These are phyloP conservation scores for Aquanectria penicillioides DNA, from an alignment of 2,329 filamentous ascomycete species.

Conservation along the genomic window DNA sequence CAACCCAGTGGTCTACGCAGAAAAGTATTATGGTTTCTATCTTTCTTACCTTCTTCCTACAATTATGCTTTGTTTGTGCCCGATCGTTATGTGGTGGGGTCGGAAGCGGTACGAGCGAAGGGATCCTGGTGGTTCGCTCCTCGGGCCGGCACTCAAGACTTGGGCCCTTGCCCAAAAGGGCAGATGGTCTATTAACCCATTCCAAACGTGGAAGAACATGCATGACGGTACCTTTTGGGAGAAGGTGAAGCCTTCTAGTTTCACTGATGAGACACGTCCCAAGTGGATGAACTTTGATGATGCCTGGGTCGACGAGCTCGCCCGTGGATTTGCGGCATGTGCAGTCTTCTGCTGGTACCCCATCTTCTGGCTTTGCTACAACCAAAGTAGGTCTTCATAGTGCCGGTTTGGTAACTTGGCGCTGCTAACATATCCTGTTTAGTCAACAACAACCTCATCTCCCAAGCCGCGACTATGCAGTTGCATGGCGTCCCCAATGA, in stretches of 20 bases:
- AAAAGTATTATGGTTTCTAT: conserved; percentile 81
- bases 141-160: conserved; percentile 70
- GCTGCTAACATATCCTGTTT: conserved; percentile 35
- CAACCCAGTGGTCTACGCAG: conserved; percentile 71
- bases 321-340: conserved; percentile 74
- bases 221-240: conserved; percentile 72
- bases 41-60: conserved; percentile 76
- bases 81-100: conserved; percentile 68
- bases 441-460: conserved; percentile 68
- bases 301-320: conserved; percentile 80
- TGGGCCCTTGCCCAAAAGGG: conserved; percentile 73
- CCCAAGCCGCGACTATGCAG: conserved; percentile 72
- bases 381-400: conserved; percentile 49
- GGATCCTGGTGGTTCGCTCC: conserved; percentile 73
- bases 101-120: conserved; percentile 66
- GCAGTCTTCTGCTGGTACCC: conserved; percentile 77
- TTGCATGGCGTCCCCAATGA: conserved; percentile 81
- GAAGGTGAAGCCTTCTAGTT: conserved; percentile 72
- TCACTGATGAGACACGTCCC: conserved; percentile 64
- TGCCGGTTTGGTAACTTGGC: not conserved
- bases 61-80: conserved; percentile 70
- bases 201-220: conserved; percentile 67
- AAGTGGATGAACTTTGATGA: conserved; percentile 84
- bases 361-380: conserved; percentile 65
- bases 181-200: conserved; percentile 74